These are phyloP conservation scores for Austroboletus novae-zelandiae DNA, from an alignment of 1,284 basidiomycete species.

Conservation along the genomic window DNA sequence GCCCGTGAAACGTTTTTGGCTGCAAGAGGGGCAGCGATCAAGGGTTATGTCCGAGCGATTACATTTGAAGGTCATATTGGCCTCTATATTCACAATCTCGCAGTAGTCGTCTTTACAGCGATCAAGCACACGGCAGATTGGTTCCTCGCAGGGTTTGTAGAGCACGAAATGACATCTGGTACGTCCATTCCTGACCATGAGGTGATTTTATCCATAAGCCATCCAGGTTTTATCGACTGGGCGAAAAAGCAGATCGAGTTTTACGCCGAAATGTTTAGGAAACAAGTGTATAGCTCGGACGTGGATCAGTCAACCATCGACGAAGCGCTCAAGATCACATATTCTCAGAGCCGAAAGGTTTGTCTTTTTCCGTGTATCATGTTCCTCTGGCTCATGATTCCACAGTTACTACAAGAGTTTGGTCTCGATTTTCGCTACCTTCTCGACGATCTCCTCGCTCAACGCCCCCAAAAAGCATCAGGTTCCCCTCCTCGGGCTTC, in stretches of 20 bases:
- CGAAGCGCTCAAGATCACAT: conserved; percentile 75
- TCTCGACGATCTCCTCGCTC: conserved; percentile 66
- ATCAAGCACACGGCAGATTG: conserved; percentile 97
- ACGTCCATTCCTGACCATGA: conserved; percentile 31
- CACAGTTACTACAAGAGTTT: conserved; percentile 84
- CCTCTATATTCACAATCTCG: conserved; percentile 77
- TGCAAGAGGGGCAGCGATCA: conserved; percentile 76
- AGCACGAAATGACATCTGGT: conserved; percentile 92
- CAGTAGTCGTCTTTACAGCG: conserved; percentile 82
- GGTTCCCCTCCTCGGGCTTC: conserved; percentile 18
- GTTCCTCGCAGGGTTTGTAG: conserved; percentile 95
- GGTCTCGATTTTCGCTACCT: conserved; percentile 91
- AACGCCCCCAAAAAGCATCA: conserved; percentile 39
- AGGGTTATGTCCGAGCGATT: conserved; percentile 78
- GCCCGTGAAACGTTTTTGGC: conserved; percentile 84
- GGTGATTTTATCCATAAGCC: conserved; percentile 2
- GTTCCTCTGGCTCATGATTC: not conserved
- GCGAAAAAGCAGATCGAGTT: conserved; percentile 83
- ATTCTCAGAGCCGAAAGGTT: conserved; percentile 79
- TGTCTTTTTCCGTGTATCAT: conserved; percentile 12
- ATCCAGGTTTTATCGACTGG: conserved; percentile 89
- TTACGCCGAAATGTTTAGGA: conserved; percentile 84
- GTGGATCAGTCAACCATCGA: conserved; percentile 67
- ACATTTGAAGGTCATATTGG: conserved; percentile 89
- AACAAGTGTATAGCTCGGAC: conserved; percentile 88